Base-by-base conservation (phyloP, 352 stramenopile genomes). In the Phytophthora citricola region DNA sequence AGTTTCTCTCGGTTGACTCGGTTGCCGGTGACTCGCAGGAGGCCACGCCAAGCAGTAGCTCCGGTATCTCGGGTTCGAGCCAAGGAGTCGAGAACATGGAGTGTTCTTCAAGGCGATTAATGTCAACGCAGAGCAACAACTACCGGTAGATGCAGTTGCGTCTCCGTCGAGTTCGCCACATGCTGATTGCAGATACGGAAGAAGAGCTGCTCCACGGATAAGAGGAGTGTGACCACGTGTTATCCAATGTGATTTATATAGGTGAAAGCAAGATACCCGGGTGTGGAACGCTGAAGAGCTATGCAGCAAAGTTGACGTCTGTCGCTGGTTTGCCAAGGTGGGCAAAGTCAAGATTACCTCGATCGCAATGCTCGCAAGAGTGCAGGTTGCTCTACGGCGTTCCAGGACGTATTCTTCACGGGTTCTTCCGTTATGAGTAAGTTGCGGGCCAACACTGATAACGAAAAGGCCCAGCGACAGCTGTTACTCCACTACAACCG, bases 261-360 rank as follows among this genome's bases (percentile, higher is more conserved):
- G 32, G 34, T 47, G 22, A 17, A 44, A 51, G 12, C 1, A 8
- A 6, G 44, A 51, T 15, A 36, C 27, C n/a, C n/a, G 26, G 3
- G 52, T 43, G 2, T 49, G 52, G 40, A 54, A 63, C 10, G 44
- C 55, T 1, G 55, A 54, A 15, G 20, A 50, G 38, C 22, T 63
- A 0, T 55, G 55, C 10, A 2, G 29, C 7, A 9, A 47, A 1
- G 41, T 63, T 8, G 43, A 54, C 27, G 22, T 54, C 1, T 54
- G 31, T 10, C 29, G 43, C 29, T 63, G 44, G 44, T 63, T 55
- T 48, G 6, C 14, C 14, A 44, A 55, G 12, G 22, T 9, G 5
- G 32, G 55, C 1, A 9, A 43, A 62, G 31, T 22, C 10, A 36
- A 32, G 11, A 53, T 39, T 14, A 27, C 54, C 5, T 50, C 41